A percentile compares a stretch with the other conserved stretches of the same genome.
phyloP scores from a whole-genome alignment of 768 basidiomycete genomes.

The Hebeloma cylindrosporum region DNA sequence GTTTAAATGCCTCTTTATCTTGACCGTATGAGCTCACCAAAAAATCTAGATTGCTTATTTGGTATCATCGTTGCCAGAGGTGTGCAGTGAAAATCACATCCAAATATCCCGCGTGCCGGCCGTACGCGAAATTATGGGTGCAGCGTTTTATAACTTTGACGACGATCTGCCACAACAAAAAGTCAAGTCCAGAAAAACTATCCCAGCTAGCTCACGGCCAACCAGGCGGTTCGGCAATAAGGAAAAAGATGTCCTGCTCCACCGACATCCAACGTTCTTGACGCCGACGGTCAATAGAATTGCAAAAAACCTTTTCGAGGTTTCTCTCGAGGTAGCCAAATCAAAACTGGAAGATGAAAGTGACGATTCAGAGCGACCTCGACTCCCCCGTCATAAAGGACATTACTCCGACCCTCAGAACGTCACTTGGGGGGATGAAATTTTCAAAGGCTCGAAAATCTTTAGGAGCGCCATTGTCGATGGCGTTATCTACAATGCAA shows the following conservation, averaged over 20 bases:
- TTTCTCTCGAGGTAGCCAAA: slow-evolving; percentile 37
- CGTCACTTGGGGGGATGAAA: slow-evolving; percentile 35
- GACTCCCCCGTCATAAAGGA: slow-evolving; percentile 13
- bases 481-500: slow-evolving; percentile 54
- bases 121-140: slow-evolving; percentile 29
- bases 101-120: slow-evolving; percentile 43
- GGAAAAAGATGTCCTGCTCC: slow-evolving; percentile 29
- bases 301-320: slow-evolving; percentile 45
- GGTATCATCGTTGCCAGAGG: slow-evolving; percentile 35
- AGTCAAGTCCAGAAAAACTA: neutral
- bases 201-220: neutral
- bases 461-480: slow-evolving; percentile 56
- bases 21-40: neutral
- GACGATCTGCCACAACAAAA: neutral
- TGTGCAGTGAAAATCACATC: slow-evolving; percentile 27
- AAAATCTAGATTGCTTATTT: slow-evolving; percentile 45
- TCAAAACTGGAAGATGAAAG: slow-evolving; percentile 28
- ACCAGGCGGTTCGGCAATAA: slow-evolving; percentile 15
- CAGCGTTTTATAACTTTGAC: slow-evolving; percentile 5
- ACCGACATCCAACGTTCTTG: slow-evolving; percentile 35
- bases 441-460: slow-evolving; percentile 21
- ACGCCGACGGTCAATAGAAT: slow-evolving; percentile 50
- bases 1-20: no score
- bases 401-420: slow-evolving; percentile 37
- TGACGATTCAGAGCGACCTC: slow-evolving; percentile 8